Conservation (phyloP, 1,139 yeast species). For the Sporopachydermia cereana region DNA sequence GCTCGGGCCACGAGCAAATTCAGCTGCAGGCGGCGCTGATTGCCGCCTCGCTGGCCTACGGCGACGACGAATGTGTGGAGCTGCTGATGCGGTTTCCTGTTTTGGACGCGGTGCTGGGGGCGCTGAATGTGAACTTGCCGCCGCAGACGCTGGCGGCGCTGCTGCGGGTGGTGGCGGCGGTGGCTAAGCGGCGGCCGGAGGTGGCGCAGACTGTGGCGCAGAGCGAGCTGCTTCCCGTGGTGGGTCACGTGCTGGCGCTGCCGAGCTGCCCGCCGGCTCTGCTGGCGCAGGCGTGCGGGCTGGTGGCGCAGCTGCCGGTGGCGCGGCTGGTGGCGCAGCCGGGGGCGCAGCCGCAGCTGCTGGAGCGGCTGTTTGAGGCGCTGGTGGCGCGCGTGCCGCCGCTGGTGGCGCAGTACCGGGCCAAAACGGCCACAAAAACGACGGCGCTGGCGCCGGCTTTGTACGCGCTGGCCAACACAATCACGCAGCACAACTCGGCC, state of each 20-base stretch:
- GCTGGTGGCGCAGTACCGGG: slow-evolving; percentile 11
- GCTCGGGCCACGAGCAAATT: slow-evolving; percentile 12
- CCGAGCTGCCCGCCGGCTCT: slow-evolving; percentile 12
- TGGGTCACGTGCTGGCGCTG: slow-evolving; percentile 14
- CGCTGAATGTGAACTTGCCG: slow-evolving; percentile 11
- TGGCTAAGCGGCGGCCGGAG: slow-evolving; percentile 16
- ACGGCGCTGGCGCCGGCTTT: slow-evolving; percentile 17
- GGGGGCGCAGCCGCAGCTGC: slow-evolving; percentile 10
- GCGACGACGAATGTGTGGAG: slow-evolving; percentile 16
- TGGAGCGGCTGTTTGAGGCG: slow-evolving; percentile 8
- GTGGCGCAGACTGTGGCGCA: slow-evolving; percentile 9
- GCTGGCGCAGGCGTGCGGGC: slow-evolving; percentile 16
- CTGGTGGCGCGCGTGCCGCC: slow-evolving; percentile 13
- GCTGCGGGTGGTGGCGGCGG: slow-evolving; percentile 18
- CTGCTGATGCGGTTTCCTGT: slow-evolving; percentile 15
- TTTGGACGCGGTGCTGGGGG: slow-evolving; percentile 14
- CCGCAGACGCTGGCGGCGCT: slow-evolving; percentile 16
- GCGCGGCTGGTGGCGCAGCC: slow-evolving; percentile 10
- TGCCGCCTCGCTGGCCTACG: slow-evolving; percentile 23
- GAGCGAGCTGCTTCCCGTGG: slow-evolving; percentile 14
- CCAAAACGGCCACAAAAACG: slow-evolving; percentile 7
- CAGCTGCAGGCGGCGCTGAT: slow-evolving; percentile 21
- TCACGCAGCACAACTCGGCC: slow-evolving; percentile 18
- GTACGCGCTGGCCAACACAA: slow-evolving; percentile 20
- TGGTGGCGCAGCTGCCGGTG: slow-evolving; percentile 18